phyloP scores from a whole-genome alignment of 2,329 filamentous ascomycete species.

The Fusarium odoratissimum region DNA sequence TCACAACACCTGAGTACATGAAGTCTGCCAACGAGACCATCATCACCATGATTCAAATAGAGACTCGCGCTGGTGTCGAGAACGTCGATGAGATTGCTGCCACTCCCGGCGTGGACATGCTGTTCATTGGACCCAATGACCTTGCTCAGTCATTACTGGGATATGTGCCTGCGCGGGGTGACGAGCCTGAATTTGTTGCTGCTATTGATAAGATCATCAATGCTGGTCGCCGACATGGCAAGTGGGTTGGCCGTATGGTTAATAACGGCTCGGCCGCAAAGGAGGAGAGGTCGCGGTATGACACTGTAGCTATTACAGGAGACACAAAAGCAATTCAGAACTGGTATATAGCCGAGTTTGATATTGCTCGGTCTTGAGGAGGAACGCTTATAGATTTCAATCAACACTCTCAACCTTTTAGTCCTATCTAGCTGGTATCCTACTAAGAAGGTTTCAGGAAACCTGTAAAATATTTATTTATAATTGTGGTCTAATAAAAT shows the following conservation, averaged over 20 bases:
- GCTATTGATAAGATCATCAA: conserved; percentile 59
- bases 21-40: conserved; percentile 57
- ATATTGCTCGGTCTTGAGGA: conserved; percentile 48
- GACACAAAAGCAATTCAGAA: conserved; percentile 62
- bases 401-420: accelerated
- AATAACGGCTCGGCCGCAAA: conserved; percentile 58
- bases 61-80: conserved; percentile 56
- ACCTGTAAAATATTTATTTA: no score
- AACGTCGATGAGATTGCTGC: conserved; percentile 55
- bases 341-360: conserved; percentile 58
- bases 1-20: conserved; percentile 56
- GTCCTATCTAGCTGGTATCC: no score
- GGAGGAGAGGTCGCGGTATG: conserved; percentile 52
- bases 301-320: conserved; percentile 57
- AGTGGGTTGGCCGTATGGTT: conserved; percentile 61
- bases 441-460: neutral
- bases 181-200: conserved; percentile 60
- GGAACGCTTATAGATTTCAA: accelerated
- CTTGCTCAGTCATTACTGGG: conserved; percentile 54
- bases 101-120: conserved; percentile 55
- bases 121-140: conserved; percentile 60
- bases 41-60: conserved; percentile 59
- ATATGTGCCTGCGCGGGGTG: conserved; percentile 58
- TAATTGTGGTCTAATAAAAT: no score
- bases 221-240: conserved; percentile 60